Base-by-base conservation (phyloP, 2,329 filamentous ascomycete species). In the Aureobasidium sp. region DNA sequence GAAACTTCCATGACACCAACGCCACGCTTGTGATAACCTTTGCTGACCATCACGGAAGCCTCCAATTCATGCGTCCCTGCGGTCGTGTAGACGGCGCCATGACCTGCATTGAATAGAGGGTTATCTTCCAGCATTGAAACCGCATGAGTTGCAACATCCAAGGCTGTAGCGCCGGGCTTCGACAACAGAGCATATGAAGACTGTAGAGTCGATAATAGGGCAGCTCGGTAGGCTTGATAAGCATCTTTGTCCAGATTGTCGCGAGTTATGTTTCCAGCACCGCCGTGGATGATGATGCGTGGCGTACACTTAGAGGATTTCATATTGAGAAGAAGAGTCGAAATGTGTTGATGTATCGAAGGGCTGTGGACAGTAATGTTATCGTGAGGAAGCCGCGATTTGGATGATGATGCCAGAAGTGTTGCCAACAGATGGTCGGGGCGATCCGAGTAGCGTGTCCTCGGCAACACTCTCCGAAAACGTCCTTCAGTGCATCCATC, bases 51-150 rank as follows among this genome's bases (percentile, higher is more conserved):
- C 57, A 96, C 83, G 9, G 85, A 89, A 1, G 90, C 89, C 75
- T 96, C 91, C 64, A 96, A 85, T 76, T 96, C 89, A 72, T 92
- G 91, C 65, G 86, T 82, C 19, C 91, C 92, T 66, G 88, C 86
- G 56, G 86, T 84, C 0, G 90, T 96, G 74, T 95, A 96, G 22
- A 96, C 91, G 56, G 91, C 89, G 59, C 92, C 92, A 68, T 85
- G 86, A 8, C 86, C 91, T 62, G 86, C 85, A 76, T 96, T 96
- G 81, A 94, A 96, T 5, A 95, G 82, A 1, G 87, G 81, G 69
- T 91, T 84, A 70, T 95, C 80, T 75, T 96, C 91, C 17, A 96
- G 82, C 29, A 87, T 80, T 1, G 79, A 77, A 12, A 95, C 90
- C 48, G 91, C 91, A 72, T 87, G 83, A 1, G 87, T 87, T 1